phyloP scores from a whole-genome alignment of 306 rosid species.

The Notholithocarpus densiflorus region DNA sequence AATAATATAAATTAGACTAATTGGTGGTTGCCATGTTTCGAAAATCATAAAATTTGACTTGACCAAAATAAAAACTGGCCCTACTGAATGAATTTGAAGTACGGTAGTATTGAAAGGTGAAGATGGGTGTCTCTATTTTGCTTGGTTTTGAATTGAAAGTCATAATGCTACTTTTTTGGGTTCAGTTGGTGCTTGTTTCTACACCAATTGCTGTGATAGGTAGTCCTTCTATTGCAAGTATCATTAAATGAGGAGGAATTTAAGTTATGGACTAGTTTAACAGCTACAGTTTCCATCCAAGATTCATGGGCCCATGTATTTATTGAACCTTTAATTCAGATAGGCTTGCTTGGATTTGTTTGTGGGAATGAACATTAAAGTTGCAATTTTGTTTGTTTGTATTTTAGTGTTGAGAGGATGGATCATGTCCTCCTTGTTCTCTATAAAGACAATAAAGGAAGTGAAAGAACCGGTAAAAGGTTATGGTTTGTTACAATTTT shows the following conservation, averaged over 20 bases:
- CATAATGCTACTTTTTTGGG: not conserved
- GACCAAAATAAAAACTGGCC: no score
- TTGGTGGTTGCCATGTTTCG: not conserved
- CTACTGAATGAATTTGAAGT: not conserved
- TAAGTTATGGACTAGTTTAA: not conserved
- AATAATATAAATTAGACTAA: not conserved
- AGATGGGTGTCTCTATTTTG: not conserved
- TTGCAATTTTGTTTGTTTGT: no score
- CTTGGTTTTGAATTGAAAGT: conserved; percentile 1
- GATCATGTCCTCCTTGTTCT: no score
- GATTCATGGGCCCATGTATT: not conserved
- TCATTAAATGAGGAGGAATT: not conserved
- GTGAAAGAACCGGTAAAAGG: no score
- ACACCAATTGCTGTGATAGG: no score
- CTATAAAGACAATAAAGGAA: no score
- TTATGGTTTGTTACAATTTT: no score
- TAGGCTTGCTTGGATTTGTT: no score
- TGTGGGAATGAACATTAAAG: no score
- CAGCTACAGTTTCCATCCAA: not conserved
- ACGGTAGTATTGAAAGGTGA: not conserved
- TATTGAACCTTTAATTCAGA: not conserved
- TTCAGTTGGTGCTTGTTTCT: not conserved
- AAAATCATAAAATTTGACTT: no score
- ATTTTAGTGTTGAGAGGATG: no score
- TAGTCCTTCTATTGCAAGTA: not conserved